Base-by-base conservation (phyloP, 305 asterid species). In the Striga hermonthica region DNA sequence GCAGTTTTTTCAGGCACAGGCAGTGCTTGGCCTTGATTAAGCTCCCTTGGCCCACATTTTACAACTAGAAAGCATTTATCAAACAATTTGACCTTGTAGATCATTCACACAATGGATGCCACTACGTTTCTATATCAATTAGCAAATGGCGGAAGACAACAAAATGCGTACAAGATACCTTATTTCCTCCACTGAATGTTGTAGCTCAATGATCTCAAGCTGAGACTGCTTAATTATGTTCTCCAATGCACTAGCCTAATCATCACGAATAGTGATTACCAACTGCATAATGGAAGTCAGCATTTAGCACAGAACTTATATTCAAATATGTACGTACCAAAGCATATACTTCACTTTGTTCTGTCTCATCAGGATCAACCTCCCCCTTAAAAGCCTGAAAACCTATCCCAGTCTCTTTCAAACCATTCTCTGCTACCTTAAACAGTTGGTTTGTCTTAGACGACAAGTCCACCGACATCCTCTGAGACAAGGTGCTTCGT, bases 191-290 rank as follows among this genome's bases (percentile, higher is more conserved):
- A 83, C 87, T 9, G 90, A 80, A 76, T 93, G 98, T 80, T 93
- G 86, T 63, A 90, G 85, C 86, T 93, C 96, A 76, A 90, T 79
- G 72, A 93, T 93, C 87, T 93, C 97, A 72, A 93, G 68, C 82
- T 90, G 98, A 79, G 97, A 83, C 76, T 93, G 96, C 83, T 86
- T 93, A 62, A 93, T 84, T 62, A 90, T 90, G 76, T 86, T 85
- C 80, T 93, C 98, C 78, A 93, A 68, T 5, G 97, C 95, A 80
- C 86, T 86, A 41, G 95, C 98, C 98, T 92, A 76, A 63, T 22
- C 49, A 37, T 38, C 41, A 69, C 61, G 22, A 60, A 64, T 39
- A 72, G 62, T 56, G 39, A 76, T 74, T 47, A 79, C 54, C 66
- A 65, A 63, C 72, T 41, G 14, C 67, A 60, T 38, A 62, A 68